Conservation (phyloP, 257 asterid species). For the Rehmannia glutinosa region DNA sequence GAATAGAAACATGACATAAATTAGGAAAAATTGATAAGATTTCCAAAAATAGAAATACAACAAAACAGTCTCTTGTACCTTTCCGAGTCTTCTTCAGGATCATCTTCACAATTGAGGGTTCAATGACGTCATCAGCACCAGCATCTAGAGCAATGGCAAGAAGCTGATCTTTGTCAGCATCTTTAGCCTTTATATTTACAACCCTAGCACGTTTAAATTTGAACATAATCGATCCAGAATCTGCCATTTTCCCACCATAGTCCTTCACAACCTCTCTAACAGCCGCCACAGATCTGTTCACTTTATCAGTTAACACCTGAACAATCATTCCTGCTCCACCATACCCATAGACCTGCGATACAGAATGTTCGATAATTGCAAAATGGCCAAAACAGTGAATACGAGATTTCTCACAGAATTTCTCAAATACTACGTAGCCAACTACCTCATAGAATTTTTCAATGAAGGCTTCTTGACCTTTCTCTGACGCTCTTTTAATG, state of each 20-base stretch:
- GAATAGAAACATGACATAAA: too few relatives aligned
- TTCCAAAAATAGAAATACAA: neutral
- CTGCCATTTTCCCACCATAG: constrained; percentile 89
- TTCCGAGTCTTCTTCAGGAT: constrained; percentile 60
- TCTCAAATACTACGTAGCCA: too few relatives aligned
- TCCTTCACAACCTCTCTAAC: constrained; percentile 74
- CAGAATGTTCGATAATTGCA: neutral
- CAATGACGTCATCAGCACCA: constrained; percentile 87
- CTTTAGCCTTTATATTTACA: constrained; percentile 57
- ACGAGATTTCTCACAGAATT: neutral
- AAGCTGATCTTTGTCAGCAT: constrained; percentile 65
- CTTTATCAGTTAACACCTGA: constrained; percentile 82
- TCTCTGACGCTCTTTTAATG: constrained; percentile 87
- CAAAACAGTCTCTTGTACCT: constrained; percentile 34
- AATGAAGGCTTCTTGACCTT: constrained; percentile 81
- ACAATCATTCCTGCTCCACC: constrained; percentile 90
- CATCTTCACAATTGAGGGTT: constrained; percentile 62
- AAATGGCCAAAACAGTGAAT: neutral
- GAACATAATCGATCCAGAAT: constrained; percentile 90
- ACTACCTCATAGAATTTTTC: constrained; percentile 88
- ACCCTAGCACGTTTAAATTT: constrained; percentile 80
- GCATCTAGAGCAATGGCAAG: constrained; percentile 81
- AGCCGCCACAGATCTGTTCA: constrained; percentile 70
- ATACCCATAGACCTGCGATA: constrained; percentile 74
- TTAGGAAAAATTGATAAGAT: neutral